Evolutionary conservation across 805 yeast species (phyloP), one percentile per base, ranked within the genome.

Genomic region (Cyberlindnera nakhonratchasimensis): DNA sequence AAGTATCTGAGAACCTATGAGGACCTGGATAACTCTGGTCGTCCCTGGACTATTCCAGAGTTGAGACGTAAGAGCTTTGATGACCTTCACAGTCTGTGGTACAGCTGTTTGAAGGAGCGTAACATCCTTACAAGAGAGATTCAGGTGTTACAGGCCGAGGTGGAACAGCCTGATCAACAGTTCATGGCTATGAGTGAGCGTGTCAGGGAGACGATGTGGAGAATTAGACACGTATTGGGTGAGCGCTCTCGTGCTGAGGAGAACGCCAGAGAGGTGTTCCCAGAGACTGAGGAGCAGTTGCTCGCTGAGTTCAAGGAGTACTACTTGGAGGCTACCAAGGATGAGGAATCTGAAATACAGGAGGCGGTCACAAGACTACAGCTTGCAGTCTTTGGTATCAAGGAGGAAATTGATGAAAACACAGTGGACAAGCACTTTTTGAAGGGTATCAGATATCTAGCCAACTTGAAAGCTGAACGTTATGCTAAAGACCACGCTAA

Each of bases 61-160:
- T 75, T 93, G 54, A 80, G 99, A 62, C 75, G 95, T 48, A 93
- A 93, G 64, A 79, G 87, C 14, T 93, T 89, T 58, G 93, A 89
- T 30, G 99, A 93, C 60, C 69, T 93, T 54, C 99, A 93, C 64
- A 76, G 80, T 28, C 70, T 93, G 55, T 93, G 99, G 98, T 91
- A 87, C 62, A 73, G 83, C 33, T 79, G 90, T 52, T 65, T 91
- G 51, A 85, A 79, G 59, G 96, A 93, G 64, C 71, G 95, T 52
- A 93, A 93, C 62, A 66, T 78, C 12, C 63, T 91, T 43, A 80
- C 79, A 25, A 75, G 96, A 53, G 98, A 93, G 62, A 70, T 71
- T 42, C 79, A 82, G 49, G 70, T 86, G 51, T 72, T 75, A 43
- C 71, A 59, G 26, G 66, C 68, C 21, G 68, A 66, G 18, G 61